Evolutionary conservation across 176 grass and related monocot species (phyloP), one percentile per base, ranked within the genome.

Genomic region (Neostapfia colusana): DNA sequence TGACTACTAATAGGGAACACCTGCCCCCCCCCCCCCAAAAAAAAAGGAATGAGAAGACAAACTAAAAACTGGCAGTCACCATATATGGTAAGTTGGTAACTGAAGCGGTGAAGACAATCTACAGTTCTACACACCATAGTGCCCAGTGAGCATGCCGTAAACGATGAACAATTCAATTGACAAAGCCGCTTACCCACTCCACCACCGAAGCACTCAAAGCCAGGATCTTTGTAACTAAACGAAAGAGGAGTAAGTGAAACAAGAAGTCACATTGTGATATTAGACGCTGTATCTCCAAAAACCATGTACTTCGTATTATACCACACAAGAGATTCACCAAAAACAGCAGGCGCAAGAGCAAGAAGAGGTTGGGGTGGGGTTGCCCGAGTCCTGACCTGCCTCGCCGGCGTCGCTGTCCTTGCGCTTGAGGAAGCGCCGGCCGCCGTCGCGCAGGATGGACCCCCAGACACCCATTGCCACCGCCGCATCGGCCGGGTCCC

Each of bases 351-450:
- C 50, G 27, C 11, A 50, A 42, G 18, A 79, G 76, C 24, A 41
- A 80, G 79, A 76, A 42, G 26, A 16, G 64, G 8, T 3, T 12
- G 61, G 23, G 37, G 12, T 5, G 20, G 43, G 59, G 59, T 12
- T n/a, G 27, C n/a, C 44, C 45, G 18, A 53, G 24, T 43, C 48
- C 87, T 70, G 67, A 97, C 94, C 94, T 79, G 74, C 60, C 78
- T 91, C 84, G 50, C 88, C 94, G 46, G 88, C 86, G 76, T 93
- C 88, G 70, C 81, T 89, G 65, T 74, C 88, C 86, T 93, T 97
- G 65, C 88, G 94, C 90, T 97, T 93, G 67, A 93, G 73, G 84
- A 93, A 93, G 49, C 79, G 77, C 56, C 84, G 81, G 63, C 90
- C 75, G 50, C 79, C 75, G 69, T 75, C 78, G 5, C 83, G 86